A percentile compares a stretch with the other conserved stretches of the same genome.
Conservation (phyloP, 2,329 filamentous ascomycete species). For the Coniochaeta pulveracea region DNA sequence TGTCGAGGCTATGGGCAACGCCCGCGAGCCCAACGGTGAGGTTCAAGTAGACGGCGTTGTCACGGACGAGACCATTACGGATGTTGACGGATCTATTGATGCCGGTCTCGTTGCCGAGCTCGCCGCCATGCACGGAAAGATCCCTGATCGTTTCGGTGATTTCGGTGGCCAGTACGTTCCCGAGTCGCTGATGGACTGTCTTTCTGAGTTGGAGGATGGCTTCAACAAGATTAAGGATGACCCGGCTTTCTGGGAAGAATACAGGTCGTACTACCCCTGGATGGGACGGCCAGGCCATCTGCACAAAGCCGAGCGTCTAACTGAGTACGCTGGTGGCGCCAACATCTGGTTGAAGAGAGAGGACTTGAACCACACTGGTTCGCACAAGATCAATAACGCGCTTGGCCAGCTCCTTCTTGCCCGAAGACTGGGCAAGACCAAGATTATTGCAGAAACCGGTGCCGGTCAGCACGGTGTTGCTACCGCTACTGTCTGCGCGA, state of each 20-base stretch:
- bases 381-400: constrained; percentile 99
- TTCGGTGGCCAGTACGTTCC: constrained; percentile 97
- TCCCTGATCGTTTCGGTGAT: constrained; percentile 83
- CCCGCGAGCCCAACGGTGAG: constrained; percentile 46
- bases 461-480: constrained; percentile 97
- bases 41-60: constrained; percentile 61
- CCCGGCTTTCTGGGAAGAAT: constrained; percentile 93
- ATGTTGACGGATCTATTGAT: constrained; percentile 22
- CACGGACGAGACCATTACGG: constrained; percentile 32
- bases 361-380: constrained; percentile 94
- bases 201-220: constrained; percentile 79
- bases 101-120: constrained; percentile 68
- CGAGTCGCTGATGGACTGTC: constrained; percentile 94
- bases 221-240: constrained; percentile 84
- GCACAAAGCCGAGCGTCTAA: constrained; percentile 79
- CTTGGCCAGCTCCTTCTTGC: constrained; percentile 87
- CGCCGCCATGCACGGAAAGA: constrained; percentile 66
- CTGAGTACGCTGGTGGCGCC: constrained; percentile 78
- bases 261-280: constrained; percentile 88
- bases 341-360: constrained; percentile 98
- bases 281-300: constrained; percentile 92
- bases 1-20: constrained; percentile 53
- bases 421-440: constrained; percentile 77
- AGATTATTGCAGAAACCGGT: constrained; percentile 96
- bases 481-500: constrained; percentile 92